Conservation (phyloP, 228 moss, liverwort and hornwort genomes). For the Sphagnum fallax region DNA sequence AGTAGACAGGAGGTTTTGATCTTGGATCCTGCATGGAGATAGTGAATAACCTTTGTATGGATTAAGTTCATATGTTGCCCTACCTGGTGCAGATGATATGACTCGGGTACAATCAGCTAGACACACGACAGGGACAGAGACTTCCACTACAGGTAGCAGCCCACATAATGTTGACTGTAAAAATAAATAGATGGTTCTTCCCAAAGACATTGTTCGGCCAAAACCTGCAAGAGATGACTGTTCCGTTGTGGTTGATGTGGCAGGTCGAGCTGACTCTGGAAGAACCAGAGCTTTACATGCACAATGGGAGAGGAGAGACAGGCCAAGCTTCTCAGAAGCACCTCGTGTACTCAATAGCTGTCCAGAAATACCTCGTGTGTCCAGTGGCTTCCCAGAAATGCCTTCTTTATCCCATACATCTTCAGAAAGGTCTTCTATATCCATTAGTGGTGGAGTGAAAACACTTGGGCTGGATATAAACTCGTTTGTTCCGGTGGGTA, state of each 20-base stretch:
- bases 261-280: constrained; percentile 59
- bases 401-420: background rate
- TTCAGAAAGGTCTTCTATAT: constrained; percentile 26
- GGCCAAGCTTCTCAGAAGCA: background rate
- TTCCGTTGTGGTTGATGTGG: background rate
- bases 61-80: background rate
- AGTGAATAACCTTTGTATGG: background rate
- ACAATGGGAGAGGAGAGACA: constrained; percentile 38
- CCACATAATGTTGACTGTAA: background rate
- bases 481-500: constrained; percentile 79
- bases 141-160: constrained; percentile 70
- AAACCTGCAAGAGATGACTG: too few relatives aligned
- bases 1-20: too few relatives aligned
- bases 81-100: constrained; percentile 43
- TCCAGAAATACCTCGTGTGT: too few relatives aligned
- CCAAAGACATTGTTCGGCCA: too few relatives aligned
- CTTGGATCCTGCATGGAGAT: background rate
- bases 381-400: too few relatives aligned
- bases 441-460: constrained; percentile 63
- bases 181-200: too few relatives aligned
- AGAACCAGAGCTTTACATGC: constrained; percentile 67
- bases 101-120: constrained; percentile 55
- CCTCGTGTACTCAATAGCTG: too few relatives aligned
- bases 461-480: constrained; percentile 85
- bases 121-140: constrained; percentile 65